A percentile compares a stretch with the other conserved stretches of the same genome.
These are phyloP conservation scores for Setaria italica DNA, from an alignment of 202 grass and related monocot genomes.

Conservation along the genomic window DNA sequence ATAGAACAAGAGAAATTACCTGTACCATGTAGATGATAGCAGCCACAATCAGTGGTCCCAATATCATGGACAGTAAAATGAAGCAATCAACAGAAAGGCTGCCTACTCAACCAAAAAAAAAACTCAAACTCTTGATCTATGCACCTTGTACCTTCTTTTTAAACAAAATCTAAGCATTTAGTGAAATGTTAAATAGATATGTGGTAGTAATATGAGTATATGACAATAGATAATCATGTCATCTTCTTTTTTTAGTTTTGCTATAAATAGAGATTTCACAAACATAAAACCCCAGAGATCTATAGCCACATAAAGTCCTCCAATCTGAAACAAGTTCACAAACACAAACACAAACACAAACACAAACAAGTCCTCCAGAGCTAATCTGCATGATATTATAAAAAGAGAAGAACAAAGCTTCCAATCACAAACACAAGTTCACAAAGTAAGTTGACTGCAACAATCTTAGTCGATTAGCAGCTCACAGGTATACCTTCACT, in stretches of 20 bases:
- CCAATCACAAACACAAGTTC: slow-evolving; percentile 1
- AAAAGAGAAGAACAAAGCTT: neutral
- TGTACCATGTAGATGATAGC: slow-evolving; percentile 94
- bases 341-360: too few relatives aligned
- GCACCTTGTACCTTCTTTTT: neutral
- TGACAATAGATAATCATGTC: neutral
- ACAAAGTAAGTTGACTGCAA: neutral
- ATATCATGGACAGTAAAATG: slow-evolving; percentile 75
- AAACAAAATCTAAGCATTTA: neutral
- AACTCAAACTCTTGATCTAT: slow-evolving; percentile 6
- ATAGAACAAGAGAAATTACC: slow-evolving; percentile 54
- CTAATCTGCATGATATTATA: slow-evolving; percentile 17
- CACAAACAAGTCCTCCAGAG: too few relatives aligned
- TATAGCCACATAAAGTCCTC: too few relatives aligned
- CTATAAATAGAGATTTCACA: neutral
- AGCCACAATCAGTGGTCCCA: slow-evolving; percentile 88
- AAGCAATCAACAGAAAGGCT: slow-evolving; percentile 35
- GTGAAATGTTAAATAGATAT: slow-evolving; percentile 26
- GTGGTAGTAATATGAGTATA: neutral
- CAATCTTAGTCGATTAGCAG: neutral
- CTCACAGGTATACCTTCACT: neutral
- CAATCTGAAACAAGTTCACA: too few relatives aligned
- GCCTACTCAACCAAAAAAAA: slow-evolving; percentile 9
- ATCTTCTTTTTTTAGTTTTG: neutral
- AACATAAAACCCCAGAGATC: too few relatives aligned